Percentiles rank a stretch among this genome's conserved stretches.
Conservation (phyloP, 2,329 filamentous ascomycete genomes). For the Sclerotinia minor region DNA sequence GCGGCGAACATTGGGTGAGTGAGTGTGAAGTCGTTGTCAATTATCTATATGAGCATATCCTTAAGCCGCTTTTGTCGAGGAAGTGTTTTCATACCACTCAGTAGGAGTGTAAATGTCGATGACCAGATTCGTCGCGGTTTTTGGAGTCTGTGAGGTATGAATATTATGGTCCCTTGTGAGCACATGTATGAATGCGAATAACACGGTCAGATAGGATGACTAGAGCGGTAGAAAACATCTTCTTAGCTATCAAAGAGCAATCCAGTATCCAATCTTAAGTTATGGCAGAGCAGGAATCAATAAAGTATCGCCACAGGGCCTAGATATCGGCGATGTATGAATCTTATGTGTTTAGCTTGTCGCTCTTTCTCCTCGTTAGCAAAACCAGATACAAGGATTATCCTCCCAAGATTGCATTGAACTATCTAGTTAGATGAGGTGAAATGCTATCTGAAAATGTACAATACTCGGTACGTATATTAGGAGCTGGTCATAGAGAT, state of each 20-base stretch:
- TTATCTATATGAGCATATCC: background rate
- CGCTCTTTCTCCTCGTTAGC: background rate
- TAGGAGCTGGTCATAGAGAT: background rate
- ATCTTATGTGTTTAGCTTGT: background rate
- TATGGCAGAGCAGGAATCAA: background rate
- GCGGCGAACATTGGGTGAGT: conserved; percentile 12
- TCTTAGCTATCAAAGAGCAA: background rate
- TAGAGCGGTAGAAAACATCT: background rate
- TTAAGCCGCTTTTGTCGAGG: conserved; percentile 5
- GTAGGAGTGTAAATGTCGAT: conserved; percentile 11
- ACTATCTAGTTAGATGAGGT: background rate
- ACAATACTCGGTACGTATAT: background rate
- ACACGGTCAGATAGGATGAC: background rate
- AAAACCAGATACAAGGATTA: conserved; percentile 2
- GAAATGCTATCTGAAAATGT: background rate
- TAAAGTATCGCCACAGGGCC: background rate
- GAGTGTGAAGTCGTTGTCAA: conserved; percentile 7
- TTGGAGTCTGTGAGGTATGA: conserved; percentile 19
- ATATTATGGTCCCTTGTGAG: conserved; percentile 18
- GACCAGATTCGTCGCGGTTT: conserved; percentile 24
- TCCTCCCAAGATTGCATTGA: background rate
- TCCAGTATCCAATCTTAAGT: background rate
- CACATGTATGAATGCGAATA: background rate
- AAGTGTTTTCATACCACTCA: background rate
- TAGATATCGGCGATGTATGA: background rate